Evolutionary conservation across 2,329 filamentous ascomycete genomes (phyloP).

Genomic region (Ophioceras dolichostomum): DNA sequence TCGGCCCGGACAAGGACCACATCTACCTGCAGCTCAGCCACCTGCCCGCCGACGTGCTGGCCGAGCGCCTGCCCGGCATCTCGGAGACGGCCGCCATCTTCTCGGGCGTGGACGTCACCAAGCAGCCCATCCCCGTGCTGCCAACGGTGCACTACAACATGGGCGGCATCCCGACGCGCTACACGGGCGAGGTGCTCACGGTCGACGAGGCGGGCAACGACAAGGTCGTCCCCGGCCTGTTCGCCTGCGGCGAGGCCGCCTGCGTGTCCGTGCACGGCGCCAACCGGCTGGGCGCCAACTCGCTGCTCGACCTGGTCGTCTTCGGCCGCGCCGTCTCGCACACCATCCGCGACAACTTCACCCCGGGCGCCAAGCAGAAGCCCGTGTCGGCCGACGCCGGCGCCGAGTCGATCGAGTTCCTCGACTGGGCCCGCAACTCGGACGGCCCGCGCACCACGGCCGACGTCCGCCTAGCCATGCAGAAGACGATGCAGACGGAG

Average conservation of each 20-base stretch:
- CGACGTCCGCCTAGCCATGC: conserved; percentile 84
- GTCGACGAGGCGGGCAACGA: conserved; percentile 79
- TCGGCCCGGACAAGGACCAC: conserved; percentile 94
- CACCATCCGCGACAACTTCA: conserved; percentile 91
- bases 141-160: conserved; percentile 99
- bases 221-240: conserved; percentile 87
- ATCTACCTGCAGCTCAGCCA: conserved; percentile 97
- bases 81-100: conserved; percentile 98
- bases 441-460: conserved; percentile 77
- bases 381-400: conserved; percentile 76
- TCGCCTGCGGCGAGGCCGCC: conserved; percentile 92
- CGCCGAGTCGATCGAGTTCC: conserved; percentile 71
- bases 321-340: conserved; percentile 96
- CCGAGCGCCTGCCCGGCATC: conserved; percentile 95
- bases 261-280: conserved; percentile 97
- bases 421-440: conserved; percentile 77
- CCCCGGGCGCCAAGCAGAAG: conserved; percentile 68
- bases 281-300: conserved; percentile 97
- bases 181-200: conserved; percentile 91
- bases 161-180: conserved; percentile 96
- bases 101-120: conserved; percentile 89
- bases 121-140: conserved; percentile 92
- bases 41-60: conserved; percentile 79
- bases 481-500: conserved; percentile 96
- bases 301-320: conserved; percentile 90